Conservation (phyloP, 305 asterid species). For the Plantago rigida region DNA sequence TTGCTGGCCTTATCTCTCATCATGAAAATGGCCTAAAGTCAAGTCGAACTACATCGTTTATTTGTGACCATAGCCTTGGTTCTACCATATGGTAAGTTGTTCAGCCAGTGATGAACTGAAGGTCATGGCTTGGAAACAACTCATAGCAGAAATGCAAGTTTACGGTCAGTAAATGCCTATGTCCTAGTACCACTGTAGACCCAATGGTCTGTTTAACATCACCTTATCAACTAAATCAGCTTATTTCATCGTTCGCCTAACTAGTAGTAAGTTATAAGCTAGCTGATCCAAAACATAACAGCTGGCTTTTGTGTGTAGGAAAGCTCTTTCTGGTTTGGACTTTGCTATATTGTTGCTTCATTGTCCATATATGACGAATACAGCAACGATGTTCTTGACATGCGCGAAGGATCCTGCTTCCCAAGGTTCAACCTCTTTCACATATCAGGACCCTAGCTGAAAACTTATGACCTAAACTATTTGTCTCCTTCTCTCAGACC, state of each 20-base stretch:
- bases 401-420: conserved; percentile 92
- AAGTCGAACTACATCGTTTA: too few relatives aligned
- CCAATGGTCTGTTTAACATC: too few relatives aligned
- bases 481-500: conserved; percentile 46
- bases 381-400: conserved; percentile 83
- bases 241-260: too few relatives aligned
- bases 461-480: conserved; percentile 7
- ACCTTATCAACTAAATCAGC: too few relatives aligned
- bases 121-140: too few relatives aligned
- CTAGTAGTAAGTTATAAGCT: too few relatives aligned
- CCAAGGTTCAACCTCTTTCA: conserved; percentile 46
- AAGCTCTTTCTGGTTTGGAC: conserved; percentile 77
- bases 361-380: conserved; percentile 85
- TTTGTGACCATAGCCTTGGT: too few relatives aligned
- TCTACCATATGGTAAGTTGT: too few relatives aligned
- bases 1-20: conserved; percentile 18
- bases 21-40: background rate
- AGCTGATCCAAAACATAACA: background rate
- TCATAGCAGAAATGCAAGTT: too few relatives aligned
- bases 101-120: too few relatives aligned
- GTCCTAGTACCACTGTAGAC: too few relatives aligned
- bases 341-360: conserved; percentile 70
- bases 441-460: background rate
- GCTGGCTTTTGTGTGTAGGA: conserved; percentile 44
- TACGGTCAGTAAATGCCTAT: too few relatives aligned